Evolutionary conservation across 805 yeast species (phyloP), one percentile per base, ranked within the genome.

Genomic region (Teunomyces aglyptinius): DNA sequence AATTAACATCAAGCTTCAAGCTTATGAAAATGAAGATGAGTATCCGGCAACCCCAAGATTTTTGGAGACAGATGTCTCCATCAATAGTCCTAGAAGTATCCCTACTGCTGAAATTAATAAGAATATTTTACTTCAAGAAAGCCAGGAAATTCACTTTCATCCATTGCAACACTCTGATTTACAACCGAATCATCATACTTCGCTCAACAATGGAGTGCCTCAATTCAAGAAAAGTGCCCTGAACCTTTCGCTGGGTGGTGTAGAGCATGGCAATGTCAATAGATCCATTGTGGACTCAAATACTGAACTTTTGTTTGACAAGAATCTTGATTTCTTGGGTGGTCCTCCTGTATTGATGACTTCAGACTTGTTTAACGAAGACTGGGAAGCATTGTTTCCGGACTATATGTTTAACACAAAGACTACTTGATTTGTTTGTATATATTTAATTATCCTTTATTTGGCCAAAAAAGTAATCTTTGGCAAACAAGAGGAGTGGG

Each of bases 301-400:
- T 43, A 49, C 60, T 12, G 60, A 59, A 15, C 33, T 59, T 8
- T 44, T 63, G 18, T 54, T 54, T 34, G 66, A 61, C 38, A 60
- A 61, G 41, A 57, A 50, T 49, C 55, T 67, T 24, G 77, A 67
- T 41, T 72, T 71, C 51, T 70, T 76, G 50, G 80, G 81, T 3
- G 80, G 81, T 2, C 81, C 80, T 0, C 80, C 80, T 5, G 71
- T 76, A 13, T 68, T 76, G 45, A 75, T 76, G 80, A 75, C 78
- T 1, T 71, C 79, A 2, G 78, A 73, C 46, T 63, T 73, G 56
- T 67, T 71, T 48, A 65, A 69, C 45, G 75, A 72, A 50, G 78
- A 73, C 50, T 76, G 80, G 81, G 80, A 73, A 47, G 64, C 75
- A 0, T 63, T 76, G 46, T 76, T 76, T 52, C 80, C 79, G 1